phyloP scores from a whole-genome alignment of 2,329 filamentous ascomycete genomes.

The Alternaria hordeiaustralica region DNA sequence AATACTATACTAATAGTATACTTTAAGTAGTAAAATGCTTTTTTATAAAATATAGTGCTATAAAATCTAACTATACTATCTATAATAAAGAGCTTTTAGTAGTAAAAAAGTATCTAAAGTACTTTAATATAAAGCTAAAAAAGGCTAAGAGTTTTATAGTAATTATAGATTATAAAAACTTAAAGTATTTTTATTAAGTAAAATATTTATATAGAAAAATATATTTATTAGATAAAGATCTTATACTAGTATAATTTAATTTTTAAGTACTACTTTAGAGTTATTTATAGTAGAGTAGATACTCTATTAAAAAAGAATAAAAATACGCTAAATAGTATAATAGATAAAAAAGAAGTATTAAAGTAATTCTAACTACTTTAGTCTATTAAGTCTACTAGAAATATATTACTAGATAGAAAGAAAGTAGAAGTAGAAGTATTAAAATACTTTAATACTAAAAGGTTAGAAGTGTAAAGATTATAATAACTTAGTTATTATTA shows the following conservation, averaged over 20 bases:
- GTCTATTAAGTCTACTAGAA: no score
- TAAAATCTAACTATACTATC: background rate
- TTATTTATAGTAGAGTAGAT: background rate
- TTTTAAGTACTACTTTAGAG: background rate
- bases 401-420: no score
- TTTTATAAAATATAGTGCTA: background rate
- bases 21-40: background rate
- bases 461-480: accelerated
- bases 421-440: no score
- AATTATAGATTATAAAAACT: background rate
- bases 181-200: background rate
- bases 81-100: background rate
- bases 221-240: background rate
- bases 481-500: no score
- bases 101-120: background rate
- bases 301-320: background rate
- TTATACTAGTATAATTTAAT: background rate
- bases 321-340: background rate
- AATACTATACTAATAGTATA: background rate
- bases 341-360: no score
- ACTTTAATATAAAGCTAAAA: no score
- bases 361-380: no score
- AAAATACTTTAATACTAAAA: no score
- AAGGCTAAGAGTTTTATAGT: background rate
- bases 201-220: background rate